These are phyloP conservation scores for Papilionanthe hybrid DNA, from an alignment of 116 monocot genomes.

Conservation along the genomic window DNA sequence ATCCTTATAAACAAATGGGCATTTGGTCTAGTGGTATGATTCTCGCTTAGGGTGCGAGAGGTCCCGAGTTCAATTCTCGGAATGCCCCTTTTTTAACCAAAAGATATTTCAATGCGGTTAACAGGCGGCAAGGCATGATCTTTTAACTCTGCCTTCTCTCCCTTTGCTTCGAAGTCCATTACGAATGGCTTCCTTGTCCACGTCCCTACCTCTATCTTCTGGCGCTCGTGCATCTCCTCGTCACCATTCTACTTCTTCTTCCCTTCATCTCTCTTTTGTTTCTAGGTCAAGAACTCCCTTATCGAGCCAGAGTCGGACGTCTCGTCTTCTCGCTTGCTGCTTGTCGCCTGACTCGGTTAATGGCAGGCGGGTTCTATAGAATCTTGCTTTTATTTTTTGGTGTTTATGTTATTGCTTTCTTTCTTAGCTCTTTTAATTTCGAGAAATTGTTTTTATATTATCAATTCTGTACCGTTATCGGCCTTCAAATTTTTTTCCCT, in stretches of 20 bases:
- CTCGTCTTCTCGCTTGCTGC: conserved; percentile 4
- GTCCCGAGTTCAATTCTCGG: conserved; percentile 99
- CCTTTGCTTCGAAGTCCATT: not conserved
- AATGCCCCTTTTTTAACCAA: conserved; percentile 64
- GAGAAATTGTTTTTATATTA: not conserved
- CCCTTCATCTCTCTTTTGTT: not conserved
- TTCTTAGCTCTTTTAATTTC: not conserved
- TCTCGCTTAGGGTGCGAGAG: conserved; percentile 99
- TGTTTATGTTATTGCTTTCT: not conserved
- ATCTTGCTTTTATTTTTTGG: not conserved
- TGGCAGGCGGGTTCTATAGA: conserved; percentile 11
- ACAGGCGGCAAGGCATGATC: too few relatives aligned
- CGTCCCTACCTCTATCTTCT: not conserved
- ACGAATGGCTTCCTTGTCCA: not conserved
- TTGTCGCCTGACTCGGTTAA: conserved; percentile 10
- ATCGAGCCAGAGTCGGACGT: not conserved
- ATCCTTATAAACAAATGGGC: conserved; percentile 1
- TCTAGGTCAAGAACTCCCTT: not conserved
- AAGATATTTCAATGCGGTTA: too few relatives aligned
- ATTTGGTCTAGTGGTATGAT: conserved; percentile 99
- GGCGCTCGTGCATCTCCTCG: not conserved
- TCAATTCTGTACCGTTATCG: not conserved
- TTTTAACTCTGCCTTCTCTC: not conserved
- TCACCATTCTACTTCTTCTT: not conserved
- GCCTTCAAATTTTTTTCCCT: not conserved